phyloP scores from a whole-genome alignment of 805 yeast genomes.

The Dipodascus geniculatus region DNA sequence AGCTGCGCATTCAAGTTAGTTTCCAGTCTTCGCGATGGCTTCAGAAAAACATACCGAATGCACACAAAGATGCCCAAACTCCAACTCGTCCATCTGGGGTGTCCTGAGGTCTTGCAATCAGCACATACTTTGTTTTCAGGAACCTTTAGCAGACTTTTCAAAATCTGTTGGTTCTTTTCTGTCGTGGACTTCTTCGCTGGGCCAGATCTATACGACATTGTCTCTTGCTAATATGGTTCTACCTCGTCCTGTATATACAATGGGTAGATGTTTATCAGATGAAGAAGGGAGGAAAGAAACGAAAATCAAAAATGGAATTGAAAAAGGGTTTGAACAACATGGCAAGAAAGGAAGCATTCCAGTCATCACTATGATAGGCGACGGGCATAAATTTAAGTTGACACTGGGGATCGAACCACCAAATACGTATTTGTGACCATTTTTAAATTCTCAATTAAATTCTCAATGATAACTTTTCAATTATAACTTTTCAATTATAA shows the following conservation, averaged over 20 bases:
- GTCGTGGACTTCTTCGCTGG: constrained; percentile 19
- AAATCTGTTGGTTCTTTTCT: constrained; percentile 54
- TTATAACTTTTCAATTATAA: too few species aligned
- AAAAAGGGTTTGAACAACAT: not conserved
- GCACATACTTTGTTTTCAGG: constrained; percentile 72
- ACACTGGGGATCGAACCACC: not conserved
- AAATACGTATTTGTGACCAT: not conserved
- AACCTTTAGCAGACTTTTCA: constrained; percentile 66
- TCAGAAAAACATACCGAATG: constrained; percentile 30
- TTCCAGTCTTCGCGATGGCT: too few species aligned
- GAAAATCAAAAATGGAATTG: not conserved
- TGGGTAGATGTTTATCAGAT: not conserved
- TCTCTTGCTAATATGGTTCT: not conserved
- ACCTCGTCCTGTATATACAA: not conserved
- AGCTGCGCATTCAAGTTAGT: constrained; percentile 21
- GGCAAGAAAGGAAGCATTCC: not conserved
- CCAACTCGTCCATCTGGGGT: constrained; percentile 99
- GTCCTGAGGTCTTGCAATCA: constrained; percentile 80
- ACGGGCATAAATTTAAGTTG: not conserved
- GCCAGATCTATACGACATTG: not conserved
- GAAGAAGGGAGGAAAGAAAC: not conserved
- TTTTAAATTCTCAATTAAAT: not conserved
- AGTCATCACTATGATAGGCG: not conserved
- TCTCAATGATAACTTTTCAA: not conserved
- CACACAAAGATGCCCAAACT: constrained; percentile 86